Percentiles rank a stretch among this genome's conserved stretches.
phyloP scores from a whole-genome alignment of 768 basidiomycete genomes.

The Panaeolus cyanescens region DNA sequence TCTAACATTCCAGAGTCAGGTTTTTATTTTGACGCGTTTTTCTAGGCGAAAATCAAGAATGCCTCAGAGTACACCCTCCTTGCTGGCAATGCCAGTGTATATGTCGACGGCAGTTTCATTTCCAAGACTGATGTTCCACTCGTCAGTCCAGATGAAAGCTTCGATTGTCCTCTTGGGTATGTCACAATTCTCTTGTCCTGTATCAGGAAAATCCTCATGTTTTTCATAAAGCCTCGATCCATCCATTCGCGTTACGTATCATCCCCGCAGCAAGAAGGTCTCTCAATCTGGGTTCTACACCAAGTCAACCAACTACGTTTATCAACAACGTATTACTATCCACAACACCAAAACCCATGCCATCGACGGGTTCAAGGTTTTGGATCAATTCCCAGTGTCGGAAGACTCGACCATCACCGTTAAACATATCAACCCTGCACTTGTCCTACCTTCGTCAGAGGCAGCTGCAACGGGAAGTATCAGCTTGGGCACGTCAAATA shows the following conservation, averaged over 20 bases:
- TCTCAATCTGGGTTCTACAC: slow-evolving; percentile 33
- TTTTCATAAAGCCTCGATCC: slow-evolving; percentile 37
- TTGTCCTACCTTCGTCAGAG: slow-evolving; percentile 19
- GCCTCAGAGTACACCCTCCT: slow-evolving; percentile 50
- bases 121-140: slow-evolving; percentile 37
- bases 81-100: slow-evolving; percentile 45
- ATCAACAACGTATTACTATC: slow-evolving; percentile 37
- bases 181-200: background rate
- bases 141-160: slow-evolving; percentile 39
- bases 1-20: slow-evolving; percentile 24
- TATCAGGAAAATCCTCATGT: no score
- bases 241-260: slow-evolving; percentile 39
- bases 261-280: slow-evolving; percentile 32
- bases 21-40: slow-evolving; percentile 25
- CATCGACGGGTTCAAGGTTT: slow-evolving; percentile 32
- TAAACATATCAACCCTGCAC: slow-evolving; percentile 36
- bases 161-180: slow-evolving; percentile 43
- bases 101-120: slow-evolving; percentile 53
- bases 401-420: slow-evolving; percentile 38
- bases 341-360: slow-evolving; percentile 35
- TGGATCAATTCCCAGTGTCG: slow-evolving; percentile 40
- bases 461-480: background rate
- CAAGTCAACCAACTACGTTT: slow-evolving; percentile 30
- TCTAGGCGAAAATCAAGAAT: slow-evolving; percentile 47
- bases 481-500: background rate